Base-by-base conservation (phyloP, 2,329 filamentous ascomycete genomes). In the Alternaria metachromatica region DNA sequence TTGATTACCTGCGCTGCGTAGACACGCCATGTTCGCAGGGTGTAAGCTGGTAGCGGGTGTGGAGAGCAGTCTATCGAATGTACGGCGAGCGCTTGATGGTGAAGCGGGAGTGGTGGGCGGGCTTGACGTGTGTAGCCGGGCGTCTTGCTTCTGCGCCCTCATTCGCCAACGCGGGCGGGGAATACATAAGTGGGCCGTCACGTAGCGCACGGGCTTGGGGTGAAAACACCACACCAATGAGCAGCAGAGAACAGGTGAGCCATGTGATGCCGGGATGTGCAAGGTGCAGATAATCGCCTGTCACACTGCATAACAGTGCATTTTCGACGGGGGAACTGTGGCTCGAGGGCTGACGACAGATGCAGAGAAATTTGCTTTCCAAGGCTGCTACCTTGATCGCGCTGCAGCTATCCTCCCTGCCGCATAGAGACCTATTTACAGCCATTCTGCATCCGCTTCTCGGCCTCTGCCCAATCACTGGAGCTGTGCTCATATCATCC, bases 291-390 rank as follows among this genome's bases (percentile, higher is more conserved):
- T 49, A 56, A 50, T 59, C 55, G 66, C 64, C 70, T 64, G 73
- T 78, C 76, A 79, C 76, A 72, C 70, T 75, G 76, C 76, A 75
- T 72, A 63, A 41, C 76, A 72, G 69, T 75, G 76, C 76, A 75
- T 72, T 62, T 45, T 55, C 58, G 49, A 60, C 48, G 58, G 46
- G 57, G 51, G 59, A 63, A 66, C 58, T 65, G 21, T 61, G 64
- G 54, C 62, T 60, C 44, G 53, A 58, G 61, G 56, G 56, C 69
- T 55, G 55, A 69, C 57, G 64, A 60, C 64, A 20, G 61, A 69
- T 71, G 66, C 68, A 67, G 63, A 53, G 18, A 59, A 63, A 65
- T 69, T 69, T 66, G 54, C 62, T 60, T 63, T 56, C 48, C 62
- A 61, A 63, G 62, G 20, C 15, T 50, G 37, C 53, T 55, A 49